Conservation (phyloP, 345 rosid genomes). For the Brassica incana region DNA sequence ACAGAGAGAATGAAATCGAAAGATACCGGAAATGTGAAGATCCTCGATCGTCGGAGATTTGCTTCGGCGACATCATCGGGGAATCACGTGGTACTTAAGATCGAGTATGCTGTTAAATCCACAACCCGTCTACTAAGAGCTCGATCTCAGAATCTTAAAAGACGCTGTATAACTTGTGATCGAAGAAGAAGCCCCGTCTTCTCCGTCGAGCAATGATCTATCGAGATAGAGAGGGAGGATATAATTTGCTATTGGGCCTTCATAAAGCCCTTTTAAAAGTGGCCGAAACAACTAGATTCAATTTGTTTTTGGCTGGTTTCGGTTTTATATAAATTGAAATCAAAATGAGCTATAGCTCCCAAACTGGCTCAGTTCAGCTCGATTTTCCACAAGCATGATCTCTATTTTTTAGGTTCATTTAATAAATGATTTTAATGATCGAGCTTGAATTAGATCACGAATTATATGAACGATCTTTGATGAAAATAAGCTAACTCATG, state of each 20-base stretch:
- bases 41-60: slow-evolving; percentile 73
- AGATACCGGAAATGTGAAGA: slow-evolving; percentile 69
- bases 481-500: no score
- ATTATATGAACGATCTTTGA: no score
- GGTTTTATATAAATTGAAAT: not conserved
- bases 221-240: slow-evolving; percentile 4
- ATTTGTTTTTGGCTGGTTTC: not conserved
- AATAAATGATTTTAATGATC: no score
- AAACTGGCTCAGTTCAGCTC: no score
- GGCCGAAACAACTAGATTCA: not conserved
- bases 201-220: slow-evolving; percentile 34
- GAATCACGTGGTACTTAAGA: not conserved
- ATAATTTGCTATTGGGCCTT: slow-evolving; percentile 19
- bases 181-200: slow-evolving; percentile 23
- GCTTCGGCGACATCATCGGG: slow-evolving; percentile 77
- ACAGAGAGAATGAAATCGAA: not conserved
- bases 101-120: not conserved
- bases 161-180: not conserved
- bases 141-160: not conserved
- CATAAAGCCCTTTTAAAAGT: not conserved
- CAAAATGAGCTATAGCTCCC: no score
- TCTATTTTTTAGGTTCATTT: no score
- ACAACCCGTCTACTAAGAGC: not conserved
- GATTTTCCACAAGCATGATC: no score
- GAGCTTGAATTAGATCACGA: no score